Conservation (phyloP, 1,139 yeast species). For the Pichia sp. region DNA sequence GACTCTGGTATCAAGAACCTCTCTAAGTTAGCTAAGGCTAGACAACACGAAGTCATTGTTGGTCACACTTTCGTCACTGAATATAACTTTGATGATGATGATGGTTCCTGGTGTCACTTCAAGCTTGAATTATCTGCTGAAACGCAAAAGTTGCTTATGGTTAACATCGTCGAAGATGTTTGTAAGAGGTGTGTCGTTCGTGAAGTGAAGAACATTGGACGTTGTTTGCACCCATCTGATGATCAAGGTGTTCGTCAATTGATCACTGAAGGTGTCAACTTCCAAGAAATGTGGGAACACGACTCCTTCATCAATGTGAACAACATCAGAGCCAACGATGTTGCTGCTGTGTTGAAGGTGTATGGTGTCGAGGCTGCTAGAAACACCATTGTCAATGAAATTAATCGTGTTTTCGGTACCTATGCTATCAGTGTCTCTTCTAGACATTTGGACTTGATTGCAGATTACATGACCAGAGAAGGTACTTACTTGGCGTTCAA, state of each 20-base stretch:
- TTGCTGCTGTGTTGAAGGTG: conserved; percentile 80
- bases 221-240: conserved; percentile 82
- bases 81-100: conserved; percentile 83
- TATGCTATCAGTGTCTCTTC: conserved; percentile 91
- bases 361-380: conserved; percentile 99
- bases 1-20: conserved; percentile 24
- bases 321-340: conserved; percentile 84
- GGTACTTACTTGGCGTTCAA: conserved; percentile 95
- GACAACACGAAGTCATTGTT: conserved; percentile 76
- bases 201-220: conserved; percentile 84
- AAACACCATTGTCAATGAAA: conserved; percentile 93
- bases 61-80: conserved; percentile 65
- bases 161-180: conserved; percentile 87
- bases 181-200: conserved; percentile 90
- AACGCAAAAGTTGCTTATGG: conserved; percentile 93
- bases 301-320: conserved; percentile 87
- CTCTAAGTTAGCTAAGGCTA: conserved; percentile 63
- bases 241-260: conserved; percentile 61
- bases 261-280: conserved; percentile 97
- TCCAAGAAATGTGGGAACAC: conserved; percentile 97
- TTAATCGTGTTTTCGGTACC: conserved; percentile 91
- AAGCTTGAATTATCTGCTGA: conserved; percentile 77
- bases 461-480: conserved; percentile 99
- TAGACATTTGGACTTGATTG: conserved; percentile 94
- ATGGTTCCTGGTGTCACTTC: conserved; percentile 92